Evolutionary conservation across 1,139 yeast species (phyloP).

Genomic region (Hansenula lynferdii): DNA sequence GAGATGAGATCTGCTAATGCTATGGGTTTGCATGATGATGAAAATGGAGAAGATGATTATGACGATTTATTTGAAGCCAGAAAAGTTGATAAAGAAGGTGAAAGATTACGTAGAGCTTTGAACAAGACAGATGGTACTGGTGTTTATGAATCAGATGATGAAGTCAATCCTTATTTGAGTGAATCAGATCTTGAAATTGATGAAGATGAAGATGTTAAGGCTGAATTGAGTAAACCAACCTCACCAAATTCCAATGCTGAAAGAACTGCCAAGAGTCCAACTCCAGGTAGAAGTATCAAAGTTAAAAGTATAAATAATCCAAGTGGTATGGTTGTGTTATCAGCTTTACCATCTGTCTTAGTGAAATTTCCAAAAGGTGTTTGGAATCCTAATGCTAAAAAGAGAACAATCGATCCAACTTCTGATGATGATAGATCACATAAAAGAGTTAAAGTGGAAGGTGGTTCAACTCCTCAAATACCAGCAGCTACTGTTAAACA

Average conservation of each 20-base stretch:
- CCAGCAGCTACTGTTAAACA: conserved; percentile 13
- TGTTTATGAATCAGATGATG: conserved; percentile 87
- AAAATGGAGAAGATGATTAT: conserved; percentile 52
- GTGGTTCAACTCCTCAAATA: conserved; percentile 25
- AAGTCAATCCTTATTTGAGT: conserved; percentile 75
- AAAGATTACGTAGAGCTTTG: conserved; percentile 76
- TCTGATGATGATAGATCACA: conserved; percentile 24
- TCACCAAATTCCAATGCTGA: conserved; percentile 26
- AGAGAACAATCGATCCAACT: conserved; percentile 24
- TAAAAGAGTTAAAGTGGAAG: conserved; percentile 39
- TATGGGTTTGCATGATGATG: conserved; percentile 58
- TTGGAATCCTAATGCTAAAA: conserved; percentile 72
- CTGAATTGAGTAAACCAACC: conserved; percentile 39
- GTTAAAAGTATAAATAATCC: conserved; percentile 17
- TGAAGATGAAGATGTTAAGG: conserved; percentile 27
- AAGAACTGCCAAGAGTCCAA: conserved; percentile 18
- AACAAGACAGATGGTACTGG: conserved; percentile 86
- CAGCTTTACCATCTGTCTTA: conserved; percentile 57
- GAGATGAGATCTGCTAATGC: conserved; percentile 88
- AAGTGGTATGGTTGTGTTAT: conserved; percentile 58
- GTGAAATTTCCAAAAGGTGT: conserved; percentile 72
- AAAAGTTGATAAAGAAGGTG: conserved; percentile 89
- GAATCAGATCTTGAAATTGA: conserved; percentile 64
- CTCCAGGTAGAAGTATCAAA: conserved; percentile 13
- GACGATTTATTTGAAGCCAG: conserved; percentile 65